Evolutionary conservation across 2,329 filamentous ascomycete species (phyloP), one percentile per base, ranked within the genome.

Genomic region (Aspergillus caelatus): DNA sequence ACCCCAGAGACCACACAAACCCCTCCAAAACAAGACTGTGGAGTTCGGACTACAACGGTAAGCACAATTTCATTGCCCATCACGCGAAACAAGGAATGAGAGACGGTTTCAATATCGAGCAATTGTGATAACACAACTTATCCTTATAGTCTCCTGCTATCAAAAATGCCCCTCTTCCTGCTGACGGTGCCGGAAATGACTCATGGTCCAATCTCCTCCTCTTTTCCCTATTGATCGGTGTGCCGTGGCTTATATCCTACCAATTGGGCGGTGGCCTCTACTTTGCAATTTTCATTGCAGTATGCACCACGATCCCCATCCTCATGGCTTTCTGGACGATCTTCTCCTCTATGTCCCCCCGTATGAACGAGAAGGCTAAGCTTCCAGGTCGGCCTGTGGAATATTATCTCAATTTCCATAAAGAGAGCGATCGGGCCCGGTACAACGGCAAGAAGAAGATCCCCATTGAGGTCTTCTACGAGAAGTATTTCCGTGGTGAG

Each of bases 401-500:
- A 81, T 87, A 94, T 82, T 98, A 98, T 83, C 88, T 83, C 55
- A 69, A 80, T 55, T 83, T 83, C 73, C 78, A 80, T 71, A 77
- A 72, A 66, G 79, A 81, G 67, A 77, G 80, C 68, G 81, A 83
- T 64, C 76, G 78, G 61, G 77, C 76, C 41, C 80, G 77, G 62
- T 83, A 82, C 72, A 79, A 77, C 64, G 81, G 81, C 68, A 82
- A 81, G 74, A 81, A 79, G 76, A 82, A 82, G 72, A 81, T 83
- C 39, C 78, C 78, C 61, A 80, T 80, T 75, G 90, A 96, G 83
- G 96, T 93, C 28, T 98, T 98, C 85, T 89, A 96, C 77, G 94
- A 97, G 81, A 96, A 94, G 91, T 98, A 97, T 85, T 96, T 98
- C 80, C 91, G 94, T 75, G 93, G 92, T 63, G 89, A 96, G 63